Percentiles rank a stretch among this genome's conserved stretches.
Evolutionary conservation across 768 basidiomycete species (phyloP).

Genomic region (Pulveroboletus frians): DNA sequence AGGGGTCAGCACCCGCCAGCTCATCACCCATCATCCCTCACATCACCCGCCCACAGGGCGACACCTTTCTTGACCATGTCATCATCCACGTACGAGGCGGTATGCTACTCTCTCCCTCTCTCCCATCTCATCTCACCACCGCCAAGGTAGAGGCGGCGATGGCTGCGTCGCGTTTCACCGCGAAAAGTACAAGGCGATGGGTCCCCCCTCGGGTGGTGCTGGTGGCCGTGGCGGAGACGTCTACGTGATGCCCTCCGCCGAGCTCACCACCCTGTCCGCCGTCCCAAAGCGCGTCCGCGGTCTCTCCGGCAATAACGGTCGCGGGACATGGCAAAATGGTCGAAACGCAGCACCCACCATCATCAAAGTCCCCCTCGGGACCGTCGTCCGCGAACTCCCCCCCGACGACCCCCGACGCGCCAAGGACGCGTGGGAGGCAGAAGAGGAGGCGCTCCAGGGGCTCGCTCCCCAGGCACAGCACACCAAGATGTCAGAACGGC

Average conservation of each 20-base stretch:
- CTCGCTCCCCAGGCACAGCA: slow-evolving; percentile 43
- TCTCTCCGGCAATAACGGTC: slow-evolving; percentile 62
- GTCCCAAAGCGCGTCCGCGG: slow-evolving; percentile 67
- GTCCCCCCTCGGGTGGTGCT: slow-evolving; percentile 90
- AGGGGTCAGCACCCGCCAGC: slow-evolving; percentile 40
- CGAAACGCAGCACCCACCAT: slow-evolving; percentile 65
- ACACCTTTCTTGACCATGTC: slow-evolving; percentile 77
- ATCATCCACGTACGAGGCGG: slow-evolving; percentile 76
- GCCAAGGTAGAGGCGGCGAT: slow-evolving; percentile 75
- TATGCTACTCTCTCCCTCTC: slow-evolving; percentile 25
- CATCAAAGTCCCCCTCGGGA: slow-evolving; percentile 84
- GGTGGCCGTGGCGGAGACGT: slow-evolving; percentile 88
- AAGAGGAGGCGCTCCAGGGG: slow-evolving; percentile 52
- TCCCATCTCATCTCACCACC: not conserved
- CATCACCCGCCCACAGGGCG: slow-evolving; percentile 44
- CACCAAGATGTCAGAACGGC: slow-evolving; percentile 54
- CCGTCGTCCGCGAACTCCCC: slow-evolving; percentile 74
- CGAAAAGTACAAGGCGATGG: slow-evolving; percentile 77
- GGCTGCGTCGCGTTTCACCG: slow-evolving; percentile 93
- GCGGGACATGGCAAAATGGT: slow-evolving; percentile 87
- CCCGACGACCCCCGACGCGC: slow-evolving; percentile 60
- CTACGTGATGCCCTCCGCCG: slow-evolving; percentile 73
- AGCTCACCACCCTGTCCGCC: slow-evolving; percentile 71
- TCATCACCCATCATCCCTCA: not conserved
- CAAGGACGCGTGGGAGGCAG: slow-evolving; percentile 68